Base-by-base conservation (phyloP, 192 early-diverging fungal species). In the Linderina pennispora region DNA sequence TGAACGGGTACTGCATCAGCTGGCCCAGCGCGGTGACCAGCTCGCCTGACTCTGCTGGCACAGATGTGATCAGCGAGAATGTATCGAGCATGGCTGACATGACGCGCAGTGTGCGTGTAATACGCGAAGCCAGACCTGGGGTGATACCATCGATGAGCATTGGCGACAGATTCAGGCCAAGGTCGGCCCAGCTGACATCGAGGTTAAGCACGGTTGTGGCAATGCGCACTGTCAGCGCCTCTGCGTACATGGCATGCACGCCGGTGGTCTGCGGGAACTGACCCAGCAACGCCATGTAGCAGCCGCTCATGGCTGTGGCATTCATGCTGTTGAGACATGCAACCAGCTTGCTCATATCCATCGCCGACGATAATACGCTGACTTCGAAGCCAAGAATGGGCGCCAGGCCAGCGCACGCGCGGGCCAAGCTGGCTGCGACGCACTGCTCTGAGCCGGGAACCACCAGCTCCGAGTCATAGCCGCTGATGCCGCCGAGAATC, bases 261-360 rank as follows among this genome's bases (percentile, higher is more conserved):
- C 36, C 36, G 4, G 52, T 33, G 11, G 23, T 42, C n/a, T 39
- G 51, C 0, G 67, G 67, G 22, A 59, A 71, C 28, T 26, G 26
- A 15, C 61, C 67, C 28, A 43, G 52, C 33, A 71, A 31, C 11
- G 67, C 60, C 13, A 48, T 23, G 25, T 62, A 52, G 50, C 50
- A 62, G 6, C 40, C 36, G 15, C 20, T 18, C 23, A 63, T 43
- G 17, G 60, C 48, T 1, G 50, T 51, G 21, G 25, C 26, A 36
- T 70, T 70, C 66, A 70, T 70, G 22, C 55, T 55, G 25, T 22
- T 26, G 23, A 70, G 26, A 33, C 66, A 70, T 28, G 58, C 60
- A 13, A 48, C 20, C 34, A 70, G 36, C 26, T 55, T 58, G 36
- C 26, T 17, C 66, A 70, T 70, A 34, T 62, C 60, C 60, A 70